Base-by-base conservation (phyloP, 306 rosid species). In the Arachis stenosperma region DNA sequence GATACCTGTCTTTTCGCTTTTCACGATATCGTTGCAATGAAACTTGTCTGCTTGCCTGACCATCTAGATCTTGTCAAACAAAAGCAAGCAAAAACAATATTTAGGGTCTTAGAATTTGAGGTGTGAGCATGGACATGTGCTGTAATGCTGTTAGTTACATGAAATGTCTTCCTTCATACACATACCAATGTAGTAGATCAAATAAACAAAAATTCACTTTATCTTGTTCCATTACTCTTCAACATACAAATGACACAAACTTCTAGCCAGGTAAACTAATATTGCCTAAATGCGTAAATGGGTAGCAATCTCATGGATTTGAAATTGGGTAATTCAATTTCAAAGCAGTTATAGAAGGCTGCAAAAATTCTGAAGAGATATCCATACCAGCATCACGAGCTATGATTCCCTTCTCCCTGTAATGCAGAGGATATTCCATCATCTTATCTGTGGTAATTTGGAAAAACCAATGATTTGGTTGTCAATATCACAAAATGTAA, bases 1-100 rank as follows among this genome's bases (percentile, higher is more conserved):
- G 73, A 36, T 78, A 95, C 99, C 99, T 95, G 89, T 91, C 98
- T 76, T 88, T 95, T 69, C 90, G 84, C 90, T 95, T 95, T 79
- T 91, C 98, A 59, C 2, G 89, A 79, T 91, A 95, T 75, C 98
- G 92, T 84, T 95, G 93, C 85, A 95, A 50, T 4, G 89, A 91
- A 71, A 83, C 83, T 86, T 88, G 66, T 74, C 99, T 82, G 88
- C 86, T 90, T 40, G 87, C 93, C 79, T 86, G 97, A 63, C 98
- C 97, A 76, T 95, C 98, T 82, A 84, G 86, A 86, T 88, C 95
- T 90, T 69, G 53, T 84, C 79, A 87, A 73, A 78, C 50, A 80
- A 61, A 74, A 63, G 73, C 44, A 77, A 74, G 74, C 42, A 74
- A 63, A 15, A 65, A 53, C 50, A 36, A 61, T 22, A 43, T 68